Base-by-base conservation (phyloP, 441 rosid genomes). In the Bocquillonia castaneifolia region DNA sequence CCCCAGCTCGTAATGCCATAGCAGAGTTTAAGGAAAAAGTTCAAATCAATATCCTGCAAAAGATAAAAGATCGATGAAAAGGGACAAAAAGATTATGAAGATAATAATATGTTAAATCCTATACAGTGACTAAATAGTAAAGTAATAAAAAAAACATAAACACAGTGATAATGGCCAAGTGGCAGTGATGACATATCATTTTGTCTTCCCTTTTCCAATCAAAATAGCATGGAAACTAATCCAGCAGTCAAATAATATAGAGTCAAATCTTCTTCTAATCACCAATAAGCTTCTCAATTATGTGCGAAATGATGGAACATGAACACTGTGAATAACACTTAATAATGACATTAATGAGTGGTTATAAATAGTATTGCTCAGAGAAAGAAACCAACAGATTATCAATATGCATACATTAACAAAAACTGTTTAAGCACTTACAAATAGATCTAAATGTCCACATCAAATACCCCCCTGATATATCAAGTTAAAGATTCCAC, bases 1-100 rank as follows among this genome's bases (percentile, higher is more conserved):
- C 63, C 39, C 81, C 77, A 60, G 57, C 47, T 28, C 64, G 76
- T 54, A 74, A 71, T 7, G 68, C 74, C 74, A 70, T 70, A n/a
- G 20, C 10, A 26, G 39, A 12, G 32, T 13, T 31, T 26, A 37
- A 14, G 32, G 14, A 48, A 22, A 56, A 58, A 28, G 7, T 40
- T 61, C 51, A 50, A 61, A 26, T 20, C 36, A 42, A 57, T 56
- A 48, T 42, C 18, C 70, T 74, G 73, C 76, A 61, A 20, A 58
- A 15, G n/a, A 67, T 2, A 20, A 47, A 26, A 0, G 47, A 22
- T 50, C 14, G 37, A 63, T 36, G 2, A 34, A 42, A 12, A 54
- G 10, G 34, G 26, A 14, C 1, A n/a, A 7, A 2, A 45, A 45
- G 0, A 45, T 4, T 15, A 10, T 8, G 54, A 20, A 50, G n/a